phyloP scores from a whole-genome alignment of 2,329 filamentous ascomycete genomes.

The Epichloe scottii region DNA sequence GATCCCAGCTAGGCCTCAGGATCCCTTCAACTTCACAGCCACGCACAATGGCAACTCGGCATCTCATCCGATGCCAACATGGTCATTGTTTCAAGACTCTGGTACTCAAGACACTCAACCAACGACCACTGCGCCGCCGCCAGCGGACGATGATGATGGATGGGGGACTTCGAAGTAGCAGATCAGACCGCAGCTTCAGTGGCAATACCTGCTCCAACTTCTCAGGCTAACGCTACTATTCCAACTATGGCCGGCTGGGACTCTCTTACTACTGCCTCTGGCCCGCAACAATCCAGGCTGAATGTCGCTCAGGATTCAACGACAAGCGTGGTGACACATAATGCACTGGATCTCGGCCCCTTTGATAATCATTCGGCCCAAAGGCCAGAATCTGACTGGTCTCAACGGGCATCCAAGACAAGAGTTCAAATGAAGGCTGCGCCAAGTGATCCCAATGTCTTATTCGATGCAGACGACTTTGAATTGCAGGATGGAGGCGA shows the following conservation, averaged over 20 bases:
- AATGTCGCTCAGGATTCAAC: not conserved
- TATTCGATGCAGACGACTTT: slow-evolving; percentile 54
- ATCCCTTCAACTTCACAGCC: slow-evolving; percentile 14
- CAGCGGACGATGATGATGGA: slow-evolving; percentile 43
- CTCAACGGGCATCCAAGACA: slow-evolving; percentile 7
- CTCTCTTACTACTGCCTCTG: not conserved
- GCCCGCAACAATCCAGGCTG: not conserved
- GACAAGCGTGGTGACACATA: not conserved
- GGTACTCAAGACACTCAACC: slow-evolving; percentile 8
- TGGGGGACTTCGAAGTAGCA: slow-evolving; percentile 57
- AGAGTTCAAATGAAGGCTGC: slow-evolving; percentile 14
- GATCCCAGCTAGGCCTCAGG: slow-evolving; percentile 7
- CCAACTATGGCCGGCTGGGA: not conserved
- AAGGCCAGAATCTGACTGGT: slow-evolving; percentile 9
- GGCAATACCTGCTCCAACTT: not conserved
- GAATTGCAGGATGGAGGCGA: slow-evolving; percentile 27
- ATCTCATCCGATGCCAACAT: slow-evolving; percentile 16
- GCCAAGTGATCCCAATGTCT: slow-evolving; percentile 36
- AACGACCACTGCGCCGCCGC: not conserved
- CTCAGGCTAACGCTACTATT: not conserved
- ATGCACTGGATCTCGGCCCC: not conserved
- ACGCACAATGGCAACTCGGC: slow-evolving; percentile 8
- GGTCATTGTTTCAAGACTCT: slow-evolving; percentile 19
- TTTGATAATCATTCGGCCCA: not conserved
- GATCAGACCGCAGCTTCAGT: slow-evolving; percentile 13